These are phyloP conservation scores for Leccinum boreale DNA, from an alignment of 768 basidiomycete genomes.

Conservation along the genomic window DNA sequence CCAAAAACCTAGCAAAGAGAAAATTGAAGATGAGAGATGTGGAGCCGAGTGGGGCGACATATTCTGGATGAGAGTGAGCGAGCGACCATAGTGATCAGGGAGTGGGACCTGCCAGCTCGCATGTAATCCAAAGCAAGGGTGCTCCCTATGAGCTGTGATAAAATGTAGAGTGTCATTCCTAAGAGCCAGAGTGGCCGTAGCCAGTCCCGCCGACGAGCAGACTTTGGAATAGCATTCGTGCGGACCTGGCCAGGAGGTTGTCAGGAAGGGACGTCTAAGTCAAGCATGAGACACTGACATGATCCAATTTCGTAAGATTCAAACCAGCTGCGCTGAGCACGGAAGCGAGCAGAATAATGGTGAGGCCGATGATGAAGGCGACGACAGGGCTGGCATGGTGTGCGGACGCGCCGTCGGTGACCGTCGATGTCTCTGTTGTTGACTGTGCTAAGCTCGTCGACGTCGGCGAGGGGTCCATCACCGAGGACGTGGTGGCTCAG, in stretches of 20 bases:
- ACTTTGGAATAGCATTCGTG: constrained; percentile 73
- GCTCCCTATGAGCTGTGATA: constrained; percentile 85
- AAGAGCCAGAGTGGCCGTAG: constrained; percentile 85
- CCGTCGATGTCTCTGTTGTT: constrained; percentile 12
- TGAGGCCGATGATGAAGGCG: constrained; percentile 79
- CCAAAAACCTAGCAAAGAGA: constrained; percentile 85
- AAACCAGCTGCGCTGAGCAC: constrained; percentile 91
- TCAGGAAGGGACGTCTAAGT: not conserved
- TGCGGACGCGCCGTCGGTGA: constrained; percentile 26
- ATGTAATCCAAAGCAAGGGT: constrained; percentile 86
- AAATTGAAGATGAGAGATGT: constrained; percentile 96
- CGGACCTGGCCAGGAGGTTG: constrained; percentile 48
- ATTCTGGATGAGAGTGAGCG: constrained; percentile 51
- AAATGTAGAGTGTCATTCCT: constrained; percentile 91
- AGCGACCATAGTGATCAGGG: not conserved
- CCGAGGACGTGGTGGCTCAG: constrained; percentile 3
- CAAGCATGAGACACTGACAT: constrained; percentile 46
- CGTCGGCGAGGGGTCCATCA: constrained; percentile 19
- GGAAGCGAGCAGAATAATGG: constrained; percentile 80
- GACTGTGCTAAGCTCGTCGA: constrained; percentile 15
- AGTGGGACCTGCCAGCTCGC: constrained; percentile 59
- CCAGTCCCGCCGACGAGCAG: constrained; percentile 72
- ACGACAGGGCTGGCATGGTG: constrained; percentile 56
- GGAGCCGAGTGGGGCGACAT: constrained; percentile 93
- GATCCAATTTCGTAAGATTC: constrained; percentile 92